A percentile compares a stretch with the other conserved stretches of the same genome.
Conservation (phyloP, 2,329 filamentous ascomycete genomes). For the Penicillium sclerotiorum region DNA sequence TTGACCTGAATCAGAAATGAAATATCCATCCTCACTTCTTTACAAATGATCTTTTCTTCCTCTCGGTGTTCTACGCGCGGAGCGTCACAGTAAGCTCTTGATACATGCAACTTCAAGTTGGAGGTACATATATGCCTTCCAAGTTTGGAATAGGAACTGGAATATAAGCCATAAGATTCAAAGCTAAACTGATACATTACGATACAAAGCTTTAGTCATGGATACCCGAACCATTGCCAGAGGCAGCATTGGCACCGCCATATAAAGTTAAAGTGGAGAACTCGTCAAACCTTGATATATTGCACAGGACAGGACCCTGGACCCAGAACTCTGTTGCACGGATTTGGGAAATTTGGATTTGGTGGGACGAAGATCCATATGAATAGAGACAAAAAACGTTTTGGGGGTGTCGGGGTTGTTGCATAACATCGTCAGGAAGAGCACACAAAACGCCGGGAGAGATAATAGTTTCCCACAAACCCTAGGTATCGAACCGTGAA, state of each 20-base stretch:
- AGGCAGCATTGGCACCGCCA: background rate
- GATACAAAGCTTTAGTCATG: too few species aligned
- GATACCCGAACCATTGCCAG: background rate
- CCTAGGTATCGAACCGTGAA: slow-evolving; percentile 13
- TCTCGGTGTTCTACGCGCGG: too few species aligned
- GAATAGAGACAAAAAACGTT: slow-evolving; percentile 6
- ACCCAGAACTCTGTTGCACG: background rate
- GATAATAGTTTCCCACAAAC: slow-evolving; percentile 5
- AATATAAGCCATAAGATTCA: background rate
- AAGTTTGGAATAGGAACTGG: background rate
- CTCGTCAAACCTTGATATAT: slow-evolving; percentile 3
- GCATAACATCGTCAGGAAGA: slow-evolving; percentile 28
- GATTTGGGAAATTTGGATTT: background rate
- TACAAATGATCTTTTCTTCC: too few species aligned
- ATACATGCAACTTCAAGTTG: too few species aligned
- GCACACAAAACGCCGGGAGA: slow-evolving; percentile 24
- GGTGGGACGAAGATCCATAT: slow-evolving; percentile 2
- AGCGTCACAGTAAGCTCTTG: too few species aligned
- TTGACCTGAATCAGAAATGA: too few species aligned
- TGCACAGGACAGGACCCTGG: background rate
- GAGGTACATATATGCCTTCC: too few species aligned
- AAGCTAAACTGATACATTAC: too few species aligned
- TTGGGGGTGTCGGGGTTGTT: slow-evolving; percentile 18
- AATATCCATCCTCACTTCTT: too few species aligned
- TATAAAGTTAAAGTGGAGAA: slow-evolving; percentile 5